Evolutionary conservation across 306 rosid species (phyloP).

Genomic region (Lathyrus aphaca): DNA sequence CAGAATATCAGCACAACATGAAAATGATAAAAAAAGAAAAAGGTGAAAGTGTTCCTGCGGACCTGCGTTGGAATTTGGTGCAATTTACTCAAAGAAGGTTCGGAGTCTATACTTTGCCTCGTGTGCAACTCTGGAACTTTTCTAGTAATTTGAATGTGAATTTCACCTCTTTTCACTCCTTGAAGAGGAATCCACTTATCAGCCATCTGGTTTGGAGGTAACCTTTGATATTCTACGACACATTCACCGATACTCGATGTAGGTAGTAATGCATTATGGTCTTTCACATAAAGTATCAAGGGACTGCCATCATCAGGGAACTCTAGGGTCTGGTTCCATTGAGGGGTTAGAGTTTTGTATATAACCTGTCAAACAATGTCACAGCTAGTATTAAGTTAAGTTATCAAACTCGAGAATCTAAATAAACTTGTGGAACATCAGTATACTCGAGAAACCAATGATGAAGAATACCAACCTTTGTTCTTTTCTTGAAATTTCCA

Average conservation of each 20-base stretch:
- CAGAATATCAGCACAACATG: constrained; percentile 16
- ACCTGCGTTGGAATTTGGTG: constrained; percentile 75
- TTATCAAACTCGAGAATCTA: background rate
- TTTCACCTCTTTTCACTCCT: constrained; percentile 87
- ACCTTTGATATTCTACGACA: constrained; percentile 80
- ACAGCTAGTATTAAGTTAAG: constrained; percentile 15
- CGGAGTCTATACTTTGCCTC: constrained; percentile 65
- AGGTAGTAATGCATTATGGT: constrained; percentile 78
- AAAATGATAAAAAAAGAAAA: constrained; percentile 1
- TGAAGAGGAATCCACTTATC: constrained; percentile 99
- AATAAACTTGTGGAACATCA: background rate
- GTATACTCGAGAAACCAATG: constrained; percentile 8
- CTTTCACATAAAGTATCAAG: constrained; percentile 74
- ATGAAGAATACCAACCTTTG: constrained; percentile 67
- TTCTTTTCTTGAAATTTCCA: constrained; percentile 79
- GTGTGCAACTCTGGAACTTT: constrained; percentile 73
- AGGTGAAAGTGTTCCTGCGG: background rate
- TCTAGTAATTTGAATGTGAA: constrained; percentile 83
- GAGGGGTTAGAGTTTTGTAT: constrained; percentile 77
- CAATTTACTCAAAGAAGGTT: constrained; percentile 68
- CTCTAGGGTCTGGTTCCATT: constrained; percentile 93
- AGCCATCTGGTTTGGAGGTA: constrained; percentile 77
- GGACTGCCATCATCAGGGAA: constrained; percentile 89
- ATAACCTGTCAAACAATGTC: constrained; percentile 60
- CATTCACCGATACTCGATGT: constrained; percentile 84